Evolutionary conservation across 768 basidiomycete genomes (phyloP), one percentile per base, ranked within the genome.

Genomic region (Agrocybe chaxingu): DNA sequence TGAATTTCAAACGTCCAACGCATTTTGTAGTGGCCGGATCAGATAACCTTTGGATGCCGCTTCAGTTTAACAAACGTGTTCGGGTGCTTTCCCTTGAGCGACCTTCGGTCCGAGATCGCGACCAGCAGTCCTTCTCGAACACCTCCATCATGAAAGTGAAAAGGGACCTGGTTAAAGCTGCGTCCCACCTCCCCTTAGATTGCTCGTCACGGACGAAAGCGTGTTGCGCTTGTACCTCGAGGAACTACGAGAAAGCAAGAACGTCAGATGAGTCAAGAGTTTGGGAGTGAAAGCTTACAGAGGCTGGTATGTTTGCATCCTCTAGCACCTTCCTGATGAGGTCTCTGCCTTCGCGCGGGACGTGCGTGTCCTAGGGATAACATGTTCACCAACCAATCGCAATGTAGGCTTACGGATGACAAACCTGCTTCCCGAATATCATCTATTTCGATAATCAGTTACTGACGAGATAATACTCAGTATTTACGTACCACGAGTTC

Each of bases 141-240:
- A 95, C 82, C 63, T 98, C 95, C 77, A 98, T 76, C 91, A 97
- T 89, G 67, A 87, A 89, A 1, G 71, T 70, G 64, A 94, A 94
- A 31, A 93, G 64, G 16, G 85, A 85, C 44, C 81, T 76, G 0
- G 90, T 92, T 45, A 98, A 71, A 0, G 94, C 94, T 7, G 93
- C 92, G 61, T 98, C 96, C 93, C 93, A 98, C 47, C 96, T 80
- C 1, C 92, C 95, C 66, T 97, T 98, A 30, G 88, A 91, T 6
- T 80, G 78, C 60, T 94, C 92, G 64, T 96, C 94, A 4, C 95
- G 84, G 53, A 98, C 87, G 68, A 98, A 98, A 3, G 96, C 96
- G 57, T 98, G 95, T 61, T 98, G 95, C 0, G 95, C 96, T 66
- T 97, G 93, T 10, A 98, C 92, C 66, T 98, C 96, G 52, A 97